Evolutionary conservation across 805 yeast species (phyloP).

Genomic region (Nematodospora valgi): DNA sequence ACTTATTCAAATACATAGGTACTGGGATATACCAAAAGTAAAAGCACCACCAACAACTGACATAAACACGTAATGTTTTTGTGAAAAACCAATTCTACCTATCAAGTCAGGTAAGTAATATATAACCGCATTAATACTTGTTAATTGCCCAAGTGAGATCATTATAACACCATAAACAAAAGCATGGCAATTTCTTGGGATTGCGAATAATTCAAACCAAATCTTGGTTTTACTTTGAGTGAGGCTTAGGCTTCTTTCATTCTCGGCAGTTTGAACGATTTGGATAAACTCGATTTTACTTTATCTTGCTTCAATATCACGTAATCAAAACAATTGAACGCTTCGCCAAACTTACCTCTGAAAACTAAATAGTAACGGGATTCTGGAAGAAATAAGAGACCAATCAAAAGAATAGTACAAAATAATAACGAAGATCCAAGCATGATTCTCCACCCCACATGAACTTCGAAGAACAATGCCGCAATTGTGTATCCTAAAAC

Average conservation of each 20-base stretch:
- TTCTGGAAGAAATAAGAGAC: constrained; percentile 52
- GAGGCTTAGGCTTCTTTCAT: constrained; percentile 39
- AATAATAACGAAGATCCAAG: constrained; percentile 61
- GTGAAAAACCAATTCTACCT: constrained; percentile 51
- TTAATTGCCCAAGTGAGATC: constrained; percentile 61
- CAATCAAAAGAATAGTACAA: constrained; percentile 48
- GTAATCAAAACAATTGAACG: constrained; percentile 53
- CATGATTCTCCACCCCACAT: constrained; percentile 64
- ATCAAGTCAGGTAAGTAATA: constrained; percentile 61
- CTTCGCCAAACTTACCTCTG: constrained; percentile 41
- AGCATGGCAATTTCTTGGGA: constrained; percentile 61
- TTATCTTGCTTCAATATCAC: constrained; percentile 42
- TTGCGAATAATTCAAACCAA: constrained; percentile 49
- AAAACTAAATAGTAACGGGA: constrained; percentile 45
- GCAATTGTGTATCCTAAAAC: constrained; percentile 62
- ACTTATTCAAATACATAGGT: constrained; percentile 52
- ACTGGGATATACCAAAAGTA: constrained; percentile 63
- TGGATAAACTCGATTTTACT: constrained; percentile 55
- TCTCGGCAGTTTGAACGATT: constrained; percentile 50
- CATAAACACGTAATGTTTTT: constrained; percentile 56
- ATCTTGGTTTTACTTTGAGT: constrained; percentile 35
- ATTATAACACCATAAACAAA: constrained; percentile 54
- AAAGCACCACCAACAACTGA: constrained; percentile 69
- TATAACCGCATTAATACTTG: constrained; percentile 66
- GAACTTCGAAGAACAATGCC: constrained; percentile 55